Evolutionary conservation across 2,329 filamentous ascomycete species (phyloP).

Genomic region (Pyrenochaeta sp.): DNA sequence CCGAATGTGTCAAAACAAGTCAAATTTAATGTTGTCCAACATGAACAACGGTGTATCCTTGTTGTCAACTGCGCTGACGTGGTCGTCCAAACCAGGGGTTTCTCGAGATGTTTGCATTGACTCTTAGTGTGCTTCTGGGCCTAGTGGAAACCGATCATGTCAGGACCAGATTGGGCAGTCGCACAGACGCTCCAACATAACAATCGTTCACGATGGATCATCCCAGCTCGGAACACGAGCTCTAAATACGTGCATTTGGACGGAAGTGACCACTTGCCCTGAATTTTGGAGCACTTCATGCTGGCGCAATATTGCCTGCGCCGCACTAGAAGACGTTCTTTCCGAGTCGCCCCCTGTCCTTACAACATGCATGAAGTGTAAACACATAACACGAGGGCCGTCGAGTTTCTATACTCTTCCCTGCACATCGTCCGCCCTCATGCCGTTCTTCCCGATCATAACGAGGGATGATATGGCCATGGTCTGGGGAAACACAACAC

Average conservation of each 20-base stretch:
- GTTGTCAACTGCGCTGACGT: conserved; percentile 15
- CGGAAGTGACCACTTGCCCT: conserved; percentile 6
- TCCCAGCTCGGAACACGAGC: conserved; percentile 15
- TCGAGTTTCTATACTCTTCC: conserved; percentile 1
- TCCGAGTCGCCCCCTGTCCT: conserved; percentile 5
- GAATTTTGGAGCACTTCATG: conserved; percentile 14
- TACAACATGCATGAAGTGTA: conserved; percentile 2
- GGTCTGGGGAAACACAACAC: background rate
- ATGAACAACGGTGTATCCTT: conserved; percentile 12
- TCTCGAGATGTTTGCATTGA: conserved; percentile 22
- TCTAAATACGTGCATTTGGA: background rate
- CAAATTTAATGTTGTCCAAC: conserved; percentile 27
- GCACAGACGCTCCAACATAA: conserved; percentile 2
- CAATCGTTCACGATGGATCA: conserved; percentile 12
- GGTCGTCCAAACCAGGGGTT: conserved; percentile 12
- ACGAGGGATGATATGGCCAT: background rate
- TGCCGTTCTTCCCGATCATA: background rate
- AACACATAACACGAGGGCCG: background rate
- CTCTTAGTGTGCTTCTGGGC: conserved; percentile 15
- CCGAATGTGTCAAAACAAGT: conserved; percentile 25
- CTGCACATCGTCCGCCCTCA: conserved; percentile 6
- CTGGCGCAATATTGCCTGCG: conserved; percentile 11
- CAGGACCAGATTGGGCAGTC: conserved; percentile 17
- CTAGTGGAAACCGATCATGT: conserved; percentile 30
- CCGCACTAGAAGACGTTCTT: conserved; percentile 3